Evolutionary conservation across 768 basidiomycete species (phyloP).

Genomic region (Mycena pura): DNA sequence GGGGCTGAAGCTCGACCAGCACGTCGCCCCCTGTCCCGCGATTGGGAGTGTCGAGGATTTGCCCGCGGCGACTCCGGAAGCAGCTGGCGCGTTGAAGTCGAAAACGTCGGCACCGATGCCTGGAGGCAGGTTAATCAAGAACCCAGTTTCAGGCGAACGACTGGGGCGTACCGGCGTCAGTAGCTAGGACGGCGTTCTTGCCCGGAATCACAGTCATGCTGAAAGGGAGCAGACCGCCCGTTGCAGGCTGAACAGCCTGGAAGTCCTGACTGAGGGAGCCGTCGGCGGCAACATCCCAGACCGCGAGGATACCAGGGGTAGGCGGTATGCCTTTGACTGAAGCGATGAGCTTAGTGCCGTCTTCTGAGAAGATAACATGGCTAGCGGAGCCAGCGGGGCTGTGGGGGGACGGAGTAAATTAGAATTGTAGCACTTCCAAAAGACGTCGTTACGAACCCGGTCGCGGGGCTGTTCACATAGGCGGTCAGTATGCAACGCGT

Average conservation of each 20-base stretch:
- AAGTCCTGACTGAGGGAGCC: conserved; percentile 53
- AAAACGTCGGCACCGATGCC: conserved; percentile 48
- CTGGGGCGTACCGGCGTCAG: conserved; percentile 48
- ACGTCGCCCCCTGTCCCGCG: conserved; percentile 47
- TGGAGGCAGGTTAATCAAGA: no score
- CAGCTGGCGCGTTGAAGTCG: conserved; percentile 39
- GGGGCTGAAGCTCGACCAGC: conserved; percentile 50
- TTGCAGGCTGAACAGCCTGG: conserved; percentile 41
- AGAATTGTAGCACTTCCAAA: neutral
- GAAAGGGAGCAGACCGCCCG: conserved; percentile 56
- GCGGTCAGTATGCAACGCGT: neutral
- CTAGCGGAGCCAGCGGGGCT: conserved; percentile 49
- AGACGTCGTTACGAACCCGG: conserved; percentile 32
- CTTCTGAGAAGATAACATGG: conserved; percentile 55
- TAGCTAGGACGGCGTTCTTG: conserved; percentile 47
- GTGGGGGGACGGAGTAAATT: neutral
- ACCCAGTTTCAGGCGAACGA: no score
- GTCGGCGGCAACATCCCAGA: conserved; percentile 52
- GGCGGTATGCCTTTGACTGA: conserved; percentile 58
- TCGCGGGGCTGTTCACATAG: conserved; percentile 40
- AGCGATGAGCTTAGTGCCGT: conserved; percentile 50
- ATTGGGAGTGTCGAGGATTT: conserved; percentile 41
- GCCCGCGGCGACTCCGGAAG: conserved; percentile 36
- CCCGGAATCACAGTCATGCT: conserved; percentile 51
- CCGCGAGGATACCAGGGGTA: conserved; percentile 56